phyloP scores from a whole-genome alignment of 805 yeast species.

The Jamesozyma spencerorum region DNA sequence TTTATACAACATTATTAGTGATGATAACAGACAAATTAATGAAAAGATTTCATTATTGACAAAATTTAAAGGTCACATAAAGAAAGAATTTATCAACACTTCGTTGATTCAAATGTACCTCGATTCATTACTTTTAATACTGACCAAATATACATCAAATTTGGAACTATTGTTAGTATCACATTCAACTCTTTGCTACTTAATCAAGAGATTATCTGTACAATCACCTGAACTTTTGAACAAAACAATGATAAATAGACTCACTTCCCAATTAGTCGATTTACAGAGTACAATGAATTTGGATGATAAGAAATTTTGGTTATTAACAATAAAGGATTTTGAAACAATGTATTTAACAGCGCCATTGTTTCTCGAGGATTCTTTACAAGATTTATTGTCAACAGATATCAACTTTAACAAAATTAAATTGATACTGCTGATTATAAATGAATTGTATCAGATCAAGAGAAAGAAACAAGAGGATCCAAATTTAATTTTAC shows the following conservation, averaged over 20 bases:
- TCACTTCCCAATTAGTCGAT: slow-evolving; percentile 11
- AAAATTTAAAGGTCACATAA: slow-evolving; percentile 29
- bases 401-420: not conserved
- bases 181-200: slow-evolving; percentile 37
- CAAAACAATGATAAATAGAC: slow-evolving; percentile 5
- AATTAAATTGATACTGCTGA: slow-evolving; percentile 10
- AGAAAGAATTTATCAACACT: slow-evolving; percentile 26
- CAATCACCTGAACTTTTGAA: slow-evolving; percentile 26
- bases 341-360: slow-evolving; percentile 25
- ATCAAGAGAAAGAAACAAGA: slow-evolving; percentile 24
- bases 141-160: not conserved
- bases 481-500: slow-evolving; percentile 17
- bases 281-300: slow-evolving; percentile 1
- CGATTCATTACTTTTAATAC: slow-evolving; percentile 15
- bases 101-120: slow-evolving; percentile 19
- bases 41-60: slow-evolving; percentile 16
- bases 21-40: slow-evolving; percentile 6
- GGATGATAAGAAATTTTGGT: slow-evolving; percentile 21
- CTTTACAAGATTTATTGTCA: slow-evolving; percentile 6
- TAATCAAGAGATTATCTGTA: slow-evolving; percentile 36
- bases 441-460: slow-evolving; percentile 22
- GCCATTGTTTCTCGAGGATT: slow-evolving; percentile 11
- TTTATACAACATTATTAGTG: slow-evolving; percentile 1
- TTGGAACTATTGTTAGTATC: slow-evolving; percentile 18
- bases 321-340: slow-evolving; percentile 24